Evolutionary conservation across 306 rosid species (phyloP).

Genomic region (Leucaena leucocephala): DNA sequence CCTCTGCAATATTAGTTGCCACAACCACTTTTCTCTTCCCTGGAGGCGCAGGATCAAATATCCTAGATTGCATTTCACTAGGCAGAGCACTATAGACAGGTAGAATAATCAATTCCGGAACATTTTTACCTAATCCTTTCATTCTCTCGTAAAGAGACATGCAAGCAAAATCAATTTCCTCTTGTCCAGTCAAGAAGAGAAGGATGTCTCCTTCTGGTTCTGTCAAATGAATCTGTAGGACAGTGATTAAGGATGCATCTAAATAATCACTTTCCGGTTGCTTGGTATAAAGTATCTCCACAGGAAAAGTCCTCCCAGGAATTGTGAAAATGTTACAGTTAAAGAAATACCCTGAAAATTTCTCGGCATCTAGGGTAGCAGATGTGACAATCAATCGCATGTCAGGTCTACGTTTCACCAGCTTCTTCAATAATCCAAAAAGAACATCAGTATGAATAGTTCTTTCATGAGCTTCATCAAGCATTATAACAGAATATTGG

Average conservation of each 20-base stretch:
- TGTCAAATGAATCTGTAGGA: constrained; percentile 79
- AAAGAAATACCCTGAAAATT: constrained; percentile 64
- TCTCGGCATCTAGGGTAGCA: constrained; percentile 91
- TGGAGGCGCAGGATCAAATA: too few relatives aligned
- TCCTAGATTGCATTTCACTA: constrained; percentile 40
- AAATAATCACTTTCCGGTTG: constrained; percentile 85
- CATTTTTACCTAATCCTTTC: constrained; percentile 74
- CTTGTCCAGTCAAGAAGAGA: constrained; percentile 92
- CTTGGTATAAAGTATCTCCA: constrained; percentile 72
- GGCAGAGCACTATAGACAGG: constrained; percentile 90
- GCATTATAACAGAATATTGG: constrained; percentile 84
- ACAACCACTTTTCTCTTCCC: too few relatives aligned
- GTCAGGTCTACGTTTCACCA: constrained; percentile 75
- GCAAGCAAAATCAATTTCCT: constrained; percentile 88
- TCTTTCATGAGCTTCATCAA: constrained; percentile 94
- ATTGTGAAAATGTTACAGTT: too few relatives aligned
- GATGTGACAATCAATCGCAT: constrained; percentile 80
- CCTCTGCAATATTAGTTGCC: too few relatives aligned
- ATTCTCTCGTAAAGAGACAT: constrained; percentile 82
- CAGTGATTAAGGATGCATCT: constrained; percentile 77
- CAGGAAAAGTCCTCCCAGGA: constrained; percentile 67
- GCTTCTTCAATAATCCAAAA: constrained; percentile 42
- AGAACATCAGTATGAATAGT: constrained; percentile 30
- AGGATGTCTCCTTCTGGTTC: constrained; percentile 93
- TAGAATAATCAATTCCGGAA: constrained; percentile 76